Evolutionary conservation across 1,284 basidiomycete species (phyloP).

Genomic region (Ganoderma resinaceum): DNA sequence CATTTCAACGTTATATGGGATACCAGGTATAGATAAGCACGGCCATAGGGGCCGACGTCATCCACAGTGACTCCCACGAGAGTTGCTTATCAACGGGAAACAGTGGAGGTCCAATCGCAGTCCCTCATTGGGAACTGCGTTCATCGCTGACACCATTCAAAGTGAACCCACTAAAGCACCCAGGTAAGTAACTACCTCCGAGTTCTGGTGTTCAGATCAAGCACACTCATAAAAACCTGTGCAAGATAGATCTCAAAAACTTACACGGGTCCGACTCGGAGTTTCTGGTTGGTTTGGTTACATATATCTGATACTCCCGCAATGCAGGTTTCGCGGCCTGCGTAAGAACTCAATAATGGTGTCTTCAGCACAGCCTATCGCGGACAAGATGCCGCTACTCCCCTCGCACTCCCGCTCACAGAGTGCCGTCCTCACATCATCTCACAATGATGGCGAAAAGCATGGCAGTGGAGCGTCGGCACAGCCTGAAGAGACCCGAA

Average conservation of each 20-base stretch:
- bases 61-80: not conserved
- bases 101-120: not conserved
- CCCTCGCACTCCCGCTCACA: not conserved
- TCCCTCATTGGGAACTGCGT: not conserved
- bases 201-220: not conserved
- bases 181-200: not conserved
- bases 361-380: not conserved
- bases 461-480: not conserved
- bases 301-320: not conserved
- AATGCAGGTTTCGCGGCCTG: not conserved
- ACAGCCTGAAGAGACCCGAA: not conserved
- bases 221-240: too few relatives aligned
- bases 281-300: not conserved
- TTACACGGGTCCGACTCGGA: not conserved
- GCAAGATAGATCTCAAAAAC: too few relatives aligned
- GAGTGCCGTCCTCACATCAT: not conserved
- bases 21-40: not conserved
- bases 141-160: not conserved
- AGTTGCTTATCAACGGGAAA: not conserved
- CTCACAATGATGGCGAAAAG: not conserved
- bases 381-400: not conserved
- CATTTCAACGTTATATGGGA: too few relatives aligned
- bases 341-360: not conserved
- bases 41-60: not conserved
- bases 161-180: not conserved